Evolutionary conservation across 495 filamentous ascomycete genomes (phyloP).

Genomic region (Xylaria curta): DNA sequence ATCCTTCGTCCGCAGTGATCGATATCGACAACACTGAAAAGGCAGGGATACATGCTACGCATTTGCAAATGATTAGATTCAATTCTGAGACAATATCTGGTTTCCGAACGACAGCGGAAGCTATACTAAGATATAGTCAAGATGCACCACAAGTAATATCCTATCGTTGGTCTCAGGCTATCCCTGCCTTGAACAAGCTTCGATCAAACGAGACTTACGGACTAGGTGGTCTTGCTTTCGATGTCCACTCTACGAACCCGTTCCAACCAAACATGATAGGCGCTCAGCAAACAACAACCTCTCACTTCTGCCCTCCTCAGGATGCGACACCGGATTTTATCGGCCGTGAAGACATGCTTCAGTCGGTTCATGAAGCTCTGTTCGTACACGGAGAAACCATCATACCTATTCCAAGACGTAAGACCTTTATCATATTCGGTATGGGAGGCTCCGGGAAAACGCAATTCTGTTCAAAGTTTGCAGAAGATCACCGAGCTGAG

Average conservation of each 20-base stretch:
- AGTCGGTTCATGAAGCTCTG: background rate
- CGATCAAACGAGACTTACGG: background rate
- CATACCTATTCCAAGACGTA: background rate
- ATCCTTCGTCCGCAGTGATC: slow-evolving; percentile 3
- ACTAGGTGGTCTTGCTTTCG: background rate
- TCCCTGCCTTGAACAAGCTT: background rate
- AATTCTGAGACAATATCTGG: background rate
- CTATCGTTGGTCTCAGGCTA: background rate
- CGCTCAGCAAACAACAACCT: background rate
- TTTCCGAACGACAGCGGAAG: background rate
- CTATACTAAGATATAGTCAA: slow-evolving; percentile 9
- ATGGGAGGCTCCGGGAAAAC: slow-evolving; percentile 9
- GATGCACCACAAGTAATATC: slow-evolving; percentile 1
- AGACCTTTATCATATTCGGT: slow-evolving; percentile 3
- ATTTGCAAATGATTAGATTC: slow-evolving; percentile 11
- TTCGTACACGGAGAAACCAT: background rate
- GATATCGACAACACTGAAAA: slow-evolving; percentile 1
- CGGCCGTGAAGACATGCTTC: slow-evolving; percentile 2
- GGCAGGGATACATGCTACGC: background rate
- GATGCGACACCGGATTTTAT: slow-evolving; percentile 7
- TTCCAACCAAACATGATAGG: background rate
- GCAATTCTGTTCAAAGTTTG: slow-evolving; percentile 3
- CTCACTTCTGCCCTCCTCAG: slow-evolving; percentile 4
- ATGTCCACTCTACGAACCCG: slow-evolving; percentile 2
- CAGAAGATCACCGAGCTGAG: slow-evolving; percentile 5